phyloP scores from a whole-genome alignment of 2,329 filamentous ascomycete genomes.

The Pseudogymnoascus sp. region DNA sequence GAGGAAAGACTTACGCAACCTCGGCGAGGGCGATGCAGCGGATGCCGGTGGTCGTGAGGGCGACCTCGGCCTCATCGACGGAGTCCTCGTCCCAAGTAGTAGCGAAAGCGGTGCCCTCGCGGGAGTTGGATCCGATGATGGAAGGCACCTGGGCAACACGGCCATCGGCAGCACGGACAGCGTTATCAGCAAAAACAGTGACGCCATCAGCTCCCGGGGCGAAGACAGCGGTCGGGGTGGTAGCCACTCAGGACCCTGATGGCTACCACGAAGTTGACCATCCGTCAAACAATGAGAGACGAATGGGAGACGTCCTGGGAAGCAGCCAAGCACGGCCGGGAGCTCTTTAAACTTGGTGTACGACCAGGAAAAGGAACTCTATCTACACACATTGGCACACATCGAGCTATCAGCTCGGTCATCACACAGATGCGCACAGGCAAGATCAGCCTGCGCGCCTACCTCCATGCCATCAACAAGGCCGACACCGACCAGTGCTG shows the following conservation, averaged over 20 bases:
- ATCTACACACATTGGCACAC: slow-evolving; percentile 12
- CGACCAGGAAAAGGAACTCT: slow-evolving; percentile 13
- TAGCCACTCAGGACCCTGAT: slow-evolving; percentile 14
- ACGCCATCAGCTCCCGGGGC: too few relatives aligned
- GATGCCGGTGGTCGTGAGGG: too few relatives aligned
- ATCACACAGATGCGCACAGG: slow-evolving; percentile 20
- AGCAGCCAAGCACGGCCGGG: slow-evolving; percentile 20
- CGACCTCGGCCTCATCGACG: too few relatives aligned
- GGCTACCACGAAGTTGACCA: slow-evolving; percentile 14
- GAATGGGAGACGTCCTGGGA: slow-evolving; percentile 22
- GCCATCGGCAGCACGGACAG: too few relatives aligned
- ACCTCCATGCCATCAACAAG: slow-evolving; percentile 28
- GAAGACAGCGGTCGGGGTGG: too few relatives aligned
- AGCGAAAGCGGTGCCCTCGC: too few relatives aligned
- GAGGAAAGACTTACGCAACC: too few relatives aligned
- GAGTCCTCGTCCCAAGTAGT: too few relatives aligned
- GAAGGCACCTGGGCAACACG: too few relatives aligned
- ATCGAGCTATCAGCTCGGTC: slow-evolving; percentile 23
- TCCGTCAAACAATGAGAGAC: slow-evolving; percentile 19
- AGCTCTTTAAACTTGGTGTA: slow-evolving; percentile 20
- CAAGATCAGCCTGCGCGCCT: slow-evolving; percentile 25
- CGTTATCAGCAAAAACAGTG: too few relatives aligned
- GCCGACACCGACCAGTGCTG: slow-evolving; percentile 27
- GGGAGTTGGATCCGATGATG: too few relatives aligned
- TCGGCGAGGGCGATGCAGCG: too few relatives aligned